phyloP scores from a whole-genome alignment of 192 early-diverging fungal species.

The Hyaloraphidium curvatum region DNA sequence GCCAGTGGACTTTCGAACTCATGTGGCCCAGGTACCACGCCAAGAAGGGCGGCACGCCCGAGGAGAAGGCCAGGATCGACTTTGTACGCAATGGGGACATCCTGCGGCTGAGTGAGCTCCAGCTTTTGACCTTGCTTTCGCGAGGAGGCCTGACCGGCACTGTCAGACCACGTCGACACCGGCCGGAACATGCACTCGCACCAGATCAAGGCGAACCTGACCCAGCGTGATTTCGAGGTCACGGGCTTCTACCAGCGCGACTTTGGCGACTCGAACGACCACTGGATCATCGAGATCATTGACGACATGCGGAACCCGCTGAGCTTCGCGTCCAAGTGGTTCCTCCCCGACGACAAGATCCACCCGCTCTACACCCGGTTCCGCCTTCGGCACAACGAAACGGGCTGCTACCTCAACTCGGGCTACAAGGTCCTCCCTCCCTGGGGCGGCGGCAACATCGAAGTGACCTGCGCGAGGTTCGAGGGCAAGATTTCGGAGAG shows the following conservation, averaged over 20 bases:
- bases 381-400: constrained; percentile 2
- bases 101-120: not conserved
- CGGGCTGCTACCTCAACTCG: constrained; percentile 1
- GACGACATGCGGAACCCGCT: constrained; percentile 23
- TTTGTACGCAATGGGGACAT: not conserved
- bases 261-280: constrained; percentile 74
- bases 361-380: constrained; percentile 5
- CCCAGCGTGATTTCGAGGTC: not conserved
- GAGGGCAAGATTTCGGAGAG: not conserved
- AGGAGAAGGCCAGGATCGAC: not conserved
- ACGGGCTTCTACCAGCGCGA: not conserved
- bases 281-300: constrained; percentile 68
- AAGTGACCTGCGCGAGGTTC: not conserved
- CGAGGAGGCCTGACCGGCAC: not conserved
- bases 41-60: not conserved
- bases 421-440: not conserved
- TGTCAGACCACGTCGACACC: not conserved
- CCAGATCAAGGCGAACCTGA: not conserved
- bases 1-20: not conserved
- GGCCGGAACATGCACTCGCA: constrained; percentile 6
- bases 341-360: not conserved
- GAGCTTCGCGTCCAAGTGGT: too few species aligned
- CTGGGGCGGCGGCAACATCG: not conserved
- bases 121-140: not conserved
- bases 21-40: not conserved